Percentiles rank a stretch among this genome's conserved stretches.
Evolutionary conservation across 192 early-diverging fungal genomes (phyloP).

Genomic region (Backusella morwellensis): DNA sequence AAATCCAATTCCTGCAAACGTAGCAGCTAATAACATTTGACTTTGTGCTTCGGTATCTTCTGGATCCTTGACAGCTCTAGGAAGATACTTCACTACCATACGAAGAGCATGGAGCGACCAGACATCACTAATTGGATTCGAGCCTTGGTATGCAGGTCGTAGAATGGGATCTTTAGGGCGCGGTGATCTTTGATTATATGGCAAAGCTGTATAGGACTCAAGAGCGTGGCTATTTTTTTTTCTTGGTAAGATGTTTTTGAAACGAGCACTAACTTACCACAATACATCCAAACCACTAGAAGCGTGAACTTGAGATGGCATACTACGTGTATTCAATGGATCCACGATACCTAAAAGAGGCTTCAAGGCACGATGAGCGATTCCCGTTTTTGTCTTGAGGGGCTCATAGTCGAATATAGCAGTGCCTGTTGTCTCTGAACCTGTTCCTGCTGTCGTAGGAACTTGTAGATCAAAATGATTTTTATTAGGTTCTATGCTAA

Average conservation of each 20-base stretch:
- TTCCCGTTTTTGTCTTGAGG: conserved; percentile 85
- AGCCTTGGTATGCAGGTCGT: conserved; percentile 89
- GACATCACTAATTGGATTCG: conserved; percentile 90
- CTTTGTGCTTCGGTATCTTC: conserved; percentile 69
- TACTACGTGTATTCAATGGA: conserved; percentile 82
- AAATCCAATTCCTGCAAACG: conserved; percentile 71
- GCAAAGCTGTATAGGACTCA: conserved; percentile 90
- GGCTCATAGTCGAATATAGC: conserved; percentile 89
- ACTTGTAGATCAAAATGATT: conserved; percentile 14
- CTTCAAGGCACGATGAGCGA: conserved; percentile 80
- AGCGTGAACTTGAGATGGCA: conserved; percentile 87
- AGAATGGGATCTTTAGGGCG: conserved; percentile 80
- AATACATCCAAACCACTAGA: conserved; percentile 87
- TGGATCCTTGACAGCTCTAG: conserved; percentile 67
- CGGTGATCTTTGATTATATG: conserved; percentile 73
- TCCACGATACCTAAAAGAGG: conserved; percentile 89
- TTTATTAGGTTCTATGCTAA: background rate
- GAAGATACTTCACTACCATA: conserved; percentile 80
- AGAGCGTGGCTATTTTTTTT: conserved; percentile 66
- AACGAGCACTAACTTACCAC: conserved; percentile 33
- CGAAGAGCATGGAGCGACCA: conserved; percentile 80
- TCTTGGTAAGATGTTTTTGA: background rate
- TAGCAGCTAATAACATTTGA: conserved; percentile 86
- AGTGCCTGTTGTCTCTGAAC: conserved; percentile 86
- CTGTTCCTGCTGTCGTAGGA: conserved; percentile 61